These are phyloP conservation scores for Ascochyta koolunga DNA, from an alignment of 2,329 filamentous ascomycete species.

Conservation along the genomic window DNA sequence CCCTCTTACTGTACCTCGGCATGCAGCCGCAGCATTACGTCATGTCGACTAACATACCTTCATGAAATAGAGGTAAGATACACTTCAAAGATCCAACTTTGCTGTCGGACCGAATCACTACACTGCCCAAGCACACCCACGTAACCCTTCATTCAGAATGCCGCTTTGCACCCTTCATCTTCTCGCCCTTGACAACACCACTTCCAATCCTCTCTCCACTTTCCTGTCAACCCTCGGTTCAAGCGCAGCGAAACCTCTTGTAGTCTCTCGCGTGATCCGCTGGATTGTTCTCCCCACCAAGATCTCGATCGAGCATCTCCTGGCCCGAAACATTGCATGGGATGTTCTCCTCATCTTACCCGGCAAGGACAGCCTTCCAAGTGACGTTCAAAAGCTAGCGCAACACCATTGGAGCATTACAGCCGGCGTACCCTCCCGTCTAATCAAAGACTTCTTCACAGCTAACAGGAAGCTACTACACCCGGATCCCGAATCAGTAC, in stretches of 20 bases:
- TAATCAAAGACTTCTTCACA: slow-evolving; percentile 47
- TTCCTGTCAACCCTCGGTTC: slow-evolving; percentile 52
- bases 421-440: slow-evolving; percentile 53
- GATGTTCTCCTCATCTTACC: slow-evolving; percentile 56
- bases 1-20: slow-evolving; percentile 30
- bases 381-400: slow-evolving; percentile 29
- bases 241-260: slow-evolving; percentile 47
- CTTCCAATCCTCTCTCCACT: slow-evolving; percentile 36
- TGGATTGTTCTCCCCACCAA: slow-evolving; percentile 58
- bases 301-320: slow-evolving; percentile 51
- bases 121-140: background rate
- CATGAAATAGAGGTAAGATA: background rate
- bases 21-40: slow-evolving; percentile 25
- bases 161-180: slow-evolving; percentile 58
- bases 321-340: slow-evolving; percentile 52
- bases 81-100: background rate
- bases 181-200: slow-evolving; percentile 49
- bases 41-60: slow-evolving; percentile 17
- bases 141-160: slow-evolving; percentile 46
- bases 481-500: slow-evolving; percentile 42
- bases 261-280: slow-evolving; percentile 52
- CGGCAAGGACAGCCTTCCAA: slow-evolving; percentile 33
- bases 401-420: slow-evolving; percentile 45
- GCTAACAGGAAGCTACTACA: slow-evolving; percentile 50
- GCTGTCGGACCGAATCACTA: background rate